Base-by-base conservation (phyloP, 2,329 filamentous ascomycete species). In the Fusarium cicatricum region DNA sequence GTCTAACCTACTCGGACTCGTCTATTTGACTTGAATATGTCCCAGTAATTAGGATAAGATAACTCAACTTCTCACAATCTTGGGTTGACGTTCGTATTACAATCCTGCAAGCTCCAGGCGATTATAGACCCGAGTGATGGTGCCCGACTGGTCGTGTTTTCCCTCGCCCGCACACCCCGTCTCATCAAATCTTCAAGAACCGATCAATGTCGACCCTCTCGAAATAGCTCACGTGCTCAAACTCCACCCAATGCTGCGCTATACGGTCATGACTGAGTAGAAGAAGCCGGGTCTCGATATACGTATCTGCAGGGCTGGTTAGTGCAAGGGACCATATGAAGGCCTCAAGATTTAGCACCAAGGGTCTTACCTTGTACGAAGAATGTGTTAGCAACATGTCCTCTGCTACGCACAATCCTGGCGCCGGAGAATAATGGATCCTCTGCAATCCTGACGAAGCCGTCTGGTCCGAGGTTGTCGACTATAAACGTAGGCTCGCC, bases 401-500 rank as follows among this genome's bases (percentile, higher is more conserved):
- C 92, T 52, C 80, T 81, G 68, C 89, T 90, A 60, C 78, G 83
- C 1, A 97, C 91, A 0, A 94, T 83, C 43, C 90, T 81, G 1
- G 87, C 87, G 0, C 90, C 91, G n/a, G 77, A 74, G 72, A 97
- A 97, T 2, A 85, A 84, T 1, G 83, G 76, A 54, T 92, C 89
- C 2, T 84, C 78, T 1, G 88, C 85, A 1, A 86, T 77, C 0
- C 87, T 79, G 1, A 94, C 74, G 17, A 89, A 80, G 0, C 91
- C 91, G 1, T 70, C 75, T 0, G 82, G 79, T 0, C 90, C 88
- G 31, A 98, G 85, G 65, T 97, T 92, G 5, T 91, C 85, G 0
- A 87, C 89, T 4, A 91, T 82, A 71, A 96, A 97, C 0, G 90
- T 91, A 64, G 88, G 86, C 72, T 97, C 90, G 9, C 93, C 94